Base-by-base conservation (phyloP, 2,329 filamentous ascomycete species). In the Pyrenochaeta sp. region DNA sequence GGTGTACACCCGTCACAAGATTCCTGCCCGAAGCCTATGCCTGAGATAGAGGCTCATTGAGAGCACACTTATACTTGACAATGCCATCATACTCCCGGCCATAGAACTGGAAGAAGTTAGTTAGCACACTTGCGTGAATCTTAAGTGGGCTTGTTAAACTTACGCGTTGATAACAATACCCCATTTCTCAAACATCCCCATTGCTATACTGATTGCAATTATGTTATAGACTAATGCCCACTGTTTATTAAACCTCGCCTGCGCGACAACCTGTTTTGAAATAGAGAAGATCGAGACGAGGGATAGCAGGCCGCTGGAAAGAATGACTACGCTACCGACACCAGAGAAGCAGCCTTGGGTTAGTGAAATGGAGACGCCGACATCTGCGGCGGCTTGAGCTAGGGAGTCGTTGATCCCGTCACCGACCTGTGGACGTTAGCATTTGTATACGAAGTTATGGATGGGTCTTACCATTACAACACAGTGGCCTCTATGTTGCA, bases 291-390 rank as follows among this genome's bases (percentile, higher is more conserved):
- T n/a, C 4, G 14, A 15, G 9, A n/a, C 7, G 6, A 50, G 29
- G 14, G 32, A 34, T 3, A 15, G 14, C 10, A 45, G 26, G 13
- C 32, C 23, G 9, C 38, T 26, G 2, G 46, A 45, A n/a, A 42
- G 11, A 19, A 49, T 35, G 13, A 45, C 17, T 6, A 49, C 41
- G 23, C 36, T 49, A 3, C 28, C 41, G 9, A 37, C 31, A 19
- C 46, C 27, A 10, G 36, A 18, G n/a, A 49, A 31, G 14, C 20
- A 44, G 2, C 37, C 46, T 23, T 49, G 46, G 8, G 36, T 27
- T 5, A 32, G 27, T 7, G 46, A 49, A 24, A 45, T 35, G n/a
- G 36, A 45, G 8, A 49, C 21, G 8, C 46, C 46, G 3, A 49
- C 41, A 15, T 45, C 34, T 4, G 46, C 46, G 21, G 21, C 30